Evolutionary conservation across 805 yeast species (phyloP), one percentile per base, ranked within the genome.

Genomic region (Hanseniaspora lachancei): DNA sequence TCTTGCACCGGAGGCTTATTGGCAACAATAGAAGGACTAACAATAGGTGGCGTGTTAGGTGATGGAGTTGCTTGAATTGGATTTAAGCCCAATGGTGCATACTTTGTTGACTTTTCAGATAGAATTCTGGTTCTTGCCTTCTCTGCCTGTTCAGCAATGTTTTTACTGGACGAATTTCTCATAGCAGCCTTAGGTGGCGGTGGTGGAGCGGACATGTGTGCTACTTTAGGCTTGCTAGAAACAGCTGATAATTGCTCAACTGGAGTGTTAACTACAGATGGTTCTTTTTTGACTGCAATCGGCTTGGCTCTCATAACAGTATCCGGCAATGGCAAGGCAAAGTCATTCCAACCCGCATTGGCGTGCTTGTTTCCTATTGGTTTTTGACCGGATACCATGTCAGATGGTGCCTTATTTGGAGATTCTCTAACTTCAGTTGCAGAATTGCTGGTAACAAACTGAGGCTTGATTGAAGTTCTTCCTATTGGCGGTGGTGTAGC

Each of bases 321-420:
- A 32, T 64, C 69, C 39, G 64, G 64, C 8, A 66, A 63, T 15
- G 63, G 64, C 32, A 68, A 49, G 43, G 71, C 66, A 56, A 68
- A 57, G 58, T 68, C 71, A 54, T 68, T 68, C 72, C 72, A 68
- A 23, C 72, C 72, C 48, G 67, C 66, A 49, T 68, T 68, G 16
- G 72, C 70, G 54, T 67, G 66, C 44, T 58, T 66, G 53, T 66
- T 68, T 38, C 68, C 59, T 36, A 65, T 67, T 35, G 72, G 72
- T 2, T 64, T 63, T 61, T 68, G 72, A 20, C 72, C 71, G 38
- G 70, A 67, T 53, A 66, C 58, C 70, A 60, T 62, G 64, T 54
- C 62, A 60, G 66, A 62, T 57, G 73, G 73, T 46, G 73, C 71
- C 48, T 46, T 53, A 42, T 53, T 53, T 18, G 40, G 32, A 20